Evolutionary conservation across 2,329 filamentous ascomycete genomes (phyloP), one percentile per base, ranked within the genome.

Genomic region (Sclerotinia glacialis): DNA sequence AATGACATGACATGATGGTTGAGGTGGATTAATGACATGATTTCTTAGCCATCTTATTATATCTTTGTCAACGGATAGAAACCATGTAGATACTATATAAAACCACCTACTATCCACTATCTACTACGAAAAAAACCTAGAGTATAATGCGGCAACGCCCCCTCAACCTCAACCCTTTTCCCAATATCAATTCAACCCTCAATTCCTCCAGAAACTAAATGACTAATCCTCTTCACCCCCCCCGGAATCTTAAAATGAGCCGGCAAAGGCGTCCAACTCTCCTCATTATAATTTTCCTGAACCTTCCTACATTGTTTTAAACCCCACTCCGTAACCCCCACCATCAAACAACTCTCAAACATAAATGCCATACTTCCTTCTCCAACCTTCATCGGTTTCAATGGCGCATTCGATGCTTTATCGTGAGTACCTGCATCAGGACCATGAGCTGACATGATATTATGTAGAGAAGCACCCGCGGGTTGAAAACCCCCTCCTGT

Each of bases 241-340:
- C 69, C 68, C 0, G 71, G 70, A 34, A 74, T 50, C 65, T 71
- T 72, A 44, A 85, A 86, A 73, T 84, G 79, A 37, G 79, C 74
- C 75, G 82, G 80, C 71, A 85, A 72, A 3, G 82, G 81, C 54
- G 77, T 82, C 88, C 88, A 91, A 74, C 86, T 89, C 77, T 90
- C 86, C 26, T 83, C 83, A 76, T 89, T 90, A 73, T 91, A 91
- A 68, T 83, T 83, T 67, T 84, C 80, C 76, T 91, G 89, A 50
- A 90, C 84, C 78, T 90, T 91, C 73, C 82, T 78, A 75, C 88
- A 90, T 64, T 82, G 85, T 77, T 86, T 89, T 69, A 91, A 76
- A 1, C 87, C 89, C 88, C 88, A 91, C 69, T 90, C 87, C 2
- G 88, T 90, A 31, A 90, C 88, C 3, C 88, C 88, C 34, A 90